Evolutionary conservation across 306 rosid genomes (phyloP).

Genomic region (Dryas drummondii): DNA sequence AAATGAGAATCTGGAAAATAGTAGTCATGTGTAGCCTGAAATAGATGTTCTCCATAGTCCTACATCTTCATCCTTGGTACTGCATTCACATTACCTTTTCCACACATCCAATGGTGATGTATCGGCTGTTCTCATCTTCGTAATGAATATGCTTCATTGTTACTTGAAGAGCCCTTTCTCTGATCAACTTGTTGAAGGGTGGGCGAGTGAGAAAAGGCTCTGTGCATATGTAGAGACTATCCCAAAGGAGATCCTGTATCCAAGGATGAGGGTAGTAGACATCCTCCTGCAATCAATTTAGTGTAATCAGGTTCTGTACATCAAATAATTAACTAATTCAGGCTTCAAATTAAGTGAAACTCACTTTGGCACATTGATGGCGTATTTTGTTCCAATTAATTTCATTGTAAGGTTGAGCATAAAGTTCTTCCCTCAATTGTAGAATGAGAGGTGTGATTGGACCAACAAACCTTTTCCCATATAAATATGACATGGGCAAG

Average conservation of each 20-base stretch:
- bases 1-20: neutral
- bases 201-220: constrained; percentile 71
- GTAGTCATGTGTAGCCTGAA: too few relatives aligned
- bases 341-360: neutral
- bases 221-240: constrained; percentile 44
- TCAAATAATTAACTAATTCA: neutral
- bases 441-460: constrained; percentile 63
- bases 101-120: constrained; percentile 54
- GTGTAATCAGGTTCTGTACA: neutral
- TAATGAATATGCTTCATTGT: constrained; percentile 77
- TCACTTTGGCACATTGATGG: constrained; percentile 58
- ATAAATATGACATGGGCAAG: constrained; percentile 72
- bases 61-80: neutral
- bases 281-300: constrained; percentile 48
- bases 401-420: constrained; percentile 39
- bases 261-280: constrained; percentile 54
- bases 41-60: neutral
- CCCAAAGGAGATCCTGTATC: constrained; percentile 71
- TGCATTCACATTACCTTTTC: constrained; percentile 46
- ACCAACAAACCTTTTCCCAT: constrained; percentile 61
- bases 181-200: constrained; percentile 57
- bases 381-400: constrained; percentile 56
- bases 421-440: constrained; percentile 49
- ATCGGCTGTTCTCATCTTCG: constrained; percentile 66
- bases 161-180: constrained; percentile 57